phyloP scores from a whole-genome alignment of 2,329 filamentous ascomycete genomes.

The Phaeosphaeriaceae sp. region DNA sequence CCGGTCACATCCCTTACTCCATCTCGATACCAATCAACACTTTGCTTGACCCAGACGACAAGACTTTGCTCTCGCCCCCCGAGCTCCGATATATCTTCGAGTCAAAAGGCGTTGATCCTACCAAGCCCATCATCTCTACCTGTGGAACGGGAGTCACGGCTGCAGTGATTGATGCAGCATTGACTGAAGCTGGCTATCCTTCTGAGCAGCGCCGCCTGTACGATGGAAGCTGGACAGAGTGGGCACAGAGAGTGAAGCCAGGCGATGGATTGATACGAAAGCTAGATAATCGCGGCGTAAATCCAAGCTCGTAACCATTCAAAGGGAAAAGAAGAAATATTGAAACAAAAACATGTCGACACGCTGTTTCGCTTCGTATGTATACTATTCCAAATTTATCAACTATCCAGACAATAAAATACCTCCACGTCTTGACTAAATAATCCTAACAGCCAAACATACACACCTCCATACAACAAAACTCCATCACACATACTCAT shows the following conservation, averaged over 20 bases:
- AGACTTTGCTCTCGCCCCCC: constrained; percentile 75
- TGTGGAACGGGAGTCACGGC: constrained; percentile 97
- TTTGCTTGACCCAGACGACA: constrained; percentile 82
- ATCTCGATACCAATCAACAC: constrained; percentile 81
- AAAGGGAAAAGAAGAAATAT: background rate
- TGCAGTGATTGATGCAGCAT: constrained; percentile 84
- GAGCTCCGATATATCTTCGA: constrained; percentile 78
- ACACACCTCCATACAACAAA: no score
- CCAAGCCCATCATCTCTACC: constrained; percentile 81
- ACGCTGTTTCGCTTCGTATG: constrained; percentile 9
- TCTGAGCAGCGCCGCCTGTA: constrained; percentile 77
- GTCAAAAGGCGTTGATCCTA: constrained; percentile 77
- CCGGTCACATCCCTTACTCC: constrained; percentile 89
- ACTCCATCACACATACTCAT: constrained; percentile 5
- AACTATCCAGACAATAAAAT: constrained; percentile 15
- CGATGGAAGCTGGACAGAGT: constrained; percentile 97
- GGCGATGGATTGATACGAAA: constrained; percentile 69
- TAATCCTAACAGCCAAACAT: no score
- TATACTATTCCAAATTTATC: constrained; percentile 12
- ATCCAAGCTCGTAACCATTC: background rate
- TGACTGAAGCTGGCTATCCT: constrained; percentile 79
- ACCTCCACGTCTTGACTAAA: no score
- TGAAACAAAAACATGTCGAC: constrained; percentile 5
- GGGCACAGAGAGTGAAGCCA: constrained; percentile 69
- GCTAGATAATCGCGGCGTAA: constrained; percentile 26